These are phyloP conservation scores for Coprinellus micaceus DNA, from an alignment of 768 basidiomycete species.

Conservation along the genomic window DNA sequence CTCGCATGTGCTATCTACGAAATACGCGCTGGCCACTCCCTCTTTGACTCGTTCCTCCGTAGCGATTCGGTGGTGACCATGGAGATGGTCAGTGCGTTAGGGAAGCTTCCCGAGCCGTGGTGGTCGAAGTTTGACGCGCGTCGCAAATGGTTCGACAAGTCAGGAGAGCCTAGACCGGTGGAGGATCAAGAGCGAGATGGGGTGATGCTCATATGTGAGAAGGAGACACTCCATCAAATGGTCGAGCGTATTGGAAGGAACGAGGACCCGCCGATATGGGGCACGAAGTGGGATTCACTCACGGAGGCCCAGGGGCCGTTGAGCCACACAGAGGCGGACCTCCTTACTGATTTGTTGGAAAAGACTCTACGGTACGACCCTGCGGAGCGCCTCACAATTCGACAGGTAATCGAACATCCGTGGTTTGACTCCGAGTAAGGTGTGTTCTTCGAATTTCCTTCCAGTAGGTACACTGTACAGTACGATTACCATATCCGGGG, in stretches of 20 bases:
- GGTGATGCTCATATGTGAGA: slow-evolving; percentile 18
- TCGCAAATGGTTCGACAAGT: slow-evolving; percentile 33
- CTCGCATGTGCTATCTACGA: slow-evolving; percentile 41
- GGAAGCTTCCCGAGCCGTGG: slow-evolving; percentile 40
- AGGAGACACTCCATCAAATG: slow-evolving; percentile 22
- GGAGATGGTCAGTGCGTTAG: slow-evolving; percentile 34
- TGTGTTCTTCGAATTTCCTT: too few species aligned
- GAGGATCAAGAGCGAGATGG: slow-evolving; percentile 15
- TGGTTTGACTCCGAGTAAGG: slow-evolving; percentile 12
- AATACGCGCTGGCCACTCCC: slow-evolving; percentile 37
- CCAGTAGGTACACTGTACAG: too few species aligned
- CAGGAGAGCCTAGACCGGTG: slow-evolving; percentile 27
- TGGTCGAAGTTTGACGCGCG: slow-evolving; percentile 31
- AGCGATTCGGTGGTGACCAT: slow-evolving; percentile 26
- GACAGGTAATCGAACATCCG: slow-evolving; percentile 29
- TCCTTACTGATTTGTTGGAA: slow-evolving; percentile 36
- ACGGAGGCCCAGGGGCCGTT: slow-evolving; percentile 17
- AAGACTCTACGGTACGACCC: slow-evolving; percentile 40
- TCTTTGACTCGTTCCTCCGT: slow-evolving; percentile 37
- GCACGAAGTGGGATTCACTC: neutral
- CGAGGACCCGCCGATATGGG: neutral
- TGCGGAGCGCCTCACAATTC: slow-evolving; percentile 37
- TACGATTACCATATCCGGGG: too few species aligned
- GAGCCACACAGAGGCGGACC: slow-evolving; percentile 27
- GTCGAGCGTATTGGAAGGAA: neutral